Conservation (phyloP, 805 yeast genomes). For the Lipomyces lipofer region DNA sequence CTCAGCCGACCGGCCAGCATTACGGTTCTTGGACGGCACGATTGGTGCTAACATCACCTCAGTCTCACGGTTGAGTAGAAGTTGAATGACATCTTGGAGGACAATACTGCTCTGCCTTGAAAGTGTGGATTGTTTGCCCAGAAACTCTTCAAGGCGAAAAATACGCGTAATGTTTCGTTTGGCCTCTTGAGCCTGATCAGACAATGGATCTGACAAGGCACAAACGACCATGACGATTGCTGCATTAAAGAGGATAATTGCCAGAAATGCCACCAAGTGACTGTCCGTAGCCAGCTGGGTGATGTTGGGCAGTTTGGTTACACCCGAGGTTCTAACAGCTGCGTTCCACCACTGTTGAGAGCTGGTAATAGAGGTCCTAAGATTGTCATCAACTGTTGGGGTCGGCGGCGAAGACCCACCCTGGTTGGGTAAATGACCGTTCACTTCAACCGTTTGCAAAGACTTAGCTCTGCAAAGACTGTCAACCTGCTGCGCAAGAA, state of each 20-base stretch:
- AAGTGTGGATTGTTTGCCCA: neutral
- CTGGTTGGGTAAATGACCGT: neutral
- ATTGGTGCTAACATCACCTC: neutral
- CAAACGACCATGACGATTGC: neutral
- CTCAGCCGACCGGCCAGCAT: neutral
- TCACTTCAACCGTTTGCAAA: neutral
- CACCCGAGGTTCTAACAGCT: neutral
- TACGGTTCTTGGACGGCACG: neutral
- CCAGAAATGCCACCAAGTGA: neutral
- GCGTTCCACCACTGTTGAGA: slow-evolving; percentile 2
- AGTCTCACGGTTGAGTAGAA: neutral
- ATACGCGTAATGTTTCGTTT: slow-evolving; percentile 1
- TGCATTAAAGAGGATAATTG: neutral
- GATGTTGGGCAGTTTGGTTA: neutral
- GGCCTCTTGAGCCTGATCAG: neutral
- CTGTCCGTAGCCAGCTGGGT: neutral
- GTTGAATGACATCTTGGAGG: slow-evolving; percentile 1
- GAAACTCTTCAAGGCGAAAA: neutral
- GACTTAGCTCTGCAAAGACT: neutral
- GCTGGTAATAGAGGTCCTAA: neutral
- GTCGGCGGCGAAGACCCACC: neutral
- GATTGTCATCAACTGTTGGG: neutral
- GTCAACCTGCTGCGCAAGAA: slow-evolving; percentile 9
- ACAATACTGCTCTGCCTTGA: slow-evolving; percentile 1
- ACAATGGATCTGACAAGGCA: neutral